phyloP scores from a whole-genome alignment of 192 early-diverging fungal genomes.

The Umbelopsis vinacea region DNA sequence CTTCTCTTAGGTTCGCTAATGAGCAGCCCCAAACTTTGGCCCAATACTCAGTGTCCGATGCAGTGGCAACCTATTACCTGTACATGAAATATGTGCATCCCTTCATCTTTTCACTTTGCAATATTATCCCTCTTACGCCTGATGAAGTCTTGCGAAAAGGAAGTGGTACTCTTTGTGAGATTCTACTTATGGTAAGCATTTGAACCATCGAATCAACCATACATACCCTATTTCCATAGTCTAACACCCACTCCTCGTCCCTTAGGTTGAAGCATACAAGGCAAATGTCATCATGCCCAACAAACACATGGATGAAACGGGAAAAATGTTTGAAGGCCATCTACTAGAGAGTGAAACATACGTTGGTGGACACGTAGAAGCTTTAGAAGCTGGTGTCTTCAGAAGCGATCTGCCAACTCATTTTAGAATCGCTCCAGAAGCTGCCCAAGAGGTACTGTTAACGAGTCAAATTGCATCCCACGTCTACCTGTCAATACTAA shows the following conservation, averaged over 20 bases:
- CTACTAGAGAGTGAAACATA: slow-evolving; percentile 94
- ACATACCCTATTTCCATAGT: too few relatives aligned
- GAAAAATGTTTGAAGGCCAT: slow-evolving; percentile 87
- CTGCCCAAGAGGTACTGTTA: slow-evolving; percentile 65
- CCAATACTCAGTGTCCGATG: slow-evolving; percentile 99
- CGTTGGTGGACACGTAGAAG: slow-evolving; percentile 98
- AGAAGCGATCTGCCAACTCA: slow-evolving; percentile 89
- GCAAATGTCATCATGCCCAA: slow-evolving; percentile 96
- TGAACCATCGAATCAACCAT: background rate
- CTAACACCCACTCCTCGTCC: background rate
- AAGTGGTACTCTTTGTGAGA: slow-evolving; percentile 95
- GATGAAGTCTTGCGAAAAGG: slow-evolving; percentile 98
- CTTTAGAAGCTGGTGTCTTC: slow-evolving; percentile 98
- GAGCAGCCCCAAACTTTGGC: slow-evolving; percentile 93
- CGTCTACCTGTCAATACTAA: background rate
- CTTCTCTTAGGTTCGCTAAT: slow-evolving; percentile 68
- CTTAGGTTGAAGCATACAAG: slow-evolving; percentile 83
- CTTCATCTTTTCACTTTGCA: slow-evolving; percentile 99
- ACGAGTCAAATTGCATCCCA: background rate
- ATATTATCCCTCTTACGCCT: slow-evolving; percentile 96
- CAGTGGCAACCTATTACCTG: slow-evolving; percentile 98
- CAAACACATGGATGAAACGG: slow-evolving; percentile 85
- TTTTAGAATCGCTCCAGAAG: slow-evolving; percentile 78
- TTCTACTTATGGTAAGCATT: slow-evolving; percentile 84
- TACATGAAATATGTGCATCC: slow-evolving; percentile 99